These are phyloP conservation scores for Ceratocystis papillata DNA, from an alignment of 2,329 filamentous ascomycete genomes.

Conservation along the genomic window DNA sequence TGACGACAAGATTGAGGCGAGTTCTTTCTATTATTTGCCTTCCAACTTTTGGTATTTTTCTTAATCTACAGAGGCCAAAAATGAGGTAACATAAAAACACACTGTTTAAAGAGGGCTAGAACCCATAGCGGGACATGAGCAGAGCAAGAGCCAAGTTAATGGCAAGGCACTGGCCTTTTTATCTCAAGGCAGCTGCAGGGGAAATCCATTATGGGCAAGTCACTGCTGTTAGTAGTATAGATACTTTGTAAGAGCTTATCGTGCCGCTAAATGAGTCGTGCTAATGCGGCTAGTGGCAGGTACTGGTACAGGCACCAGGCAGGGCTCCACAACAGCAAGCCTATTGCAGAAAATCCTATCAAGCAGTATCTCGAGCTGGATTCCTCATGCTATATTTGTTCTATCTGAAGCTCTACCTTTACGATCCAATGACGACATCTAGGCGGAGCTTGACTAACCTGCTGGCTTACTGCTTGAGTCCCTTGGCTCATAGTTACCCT, in stretches of 20 bases:
- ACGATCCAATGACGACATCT: not conserved
- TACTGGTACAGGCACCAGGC: constrained; percentile 4
- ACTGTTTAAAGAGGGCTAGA: constrained; percentile 1
- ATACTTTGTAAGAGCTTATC: not conserved
- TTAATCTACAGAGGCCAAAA: not conserved
- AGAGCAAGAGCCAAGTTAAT: not conserved
- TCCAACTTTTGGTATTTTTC: not conserved
- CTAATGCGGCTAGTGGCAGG: constrained; percentile 2
- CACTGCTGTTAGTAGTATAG: not conserved
- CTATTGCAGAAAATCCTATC: not conserved
- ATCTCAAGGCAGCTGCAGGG: constrained; percentile 1
- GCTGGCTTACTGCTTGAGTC: not conserved
- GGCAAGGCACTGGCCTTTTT: not conserved
- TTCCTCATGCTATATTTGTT: not conserved
- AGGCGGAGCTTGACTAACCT: not conserved
- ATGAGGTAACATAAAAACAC: constrained; percentile 1
- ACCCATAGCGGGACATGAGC: not conserved
- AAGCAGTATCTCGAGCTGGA: not conserved
- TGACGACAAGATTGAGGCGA: not conserved
- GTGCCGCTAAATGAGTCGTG: not conserved
- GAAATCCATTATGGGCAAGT: not conserved
- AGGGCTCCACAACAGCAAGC: not conserved
- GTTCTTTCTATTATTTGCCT: not conserved
- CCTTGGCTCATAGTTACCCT: not conserved
- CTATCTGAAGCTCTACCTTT: not conserved